Evolutionary conservation across 192 early-diverging fungal species (phyloP).

Genomic region (Mortierella claussenii): DNA sequence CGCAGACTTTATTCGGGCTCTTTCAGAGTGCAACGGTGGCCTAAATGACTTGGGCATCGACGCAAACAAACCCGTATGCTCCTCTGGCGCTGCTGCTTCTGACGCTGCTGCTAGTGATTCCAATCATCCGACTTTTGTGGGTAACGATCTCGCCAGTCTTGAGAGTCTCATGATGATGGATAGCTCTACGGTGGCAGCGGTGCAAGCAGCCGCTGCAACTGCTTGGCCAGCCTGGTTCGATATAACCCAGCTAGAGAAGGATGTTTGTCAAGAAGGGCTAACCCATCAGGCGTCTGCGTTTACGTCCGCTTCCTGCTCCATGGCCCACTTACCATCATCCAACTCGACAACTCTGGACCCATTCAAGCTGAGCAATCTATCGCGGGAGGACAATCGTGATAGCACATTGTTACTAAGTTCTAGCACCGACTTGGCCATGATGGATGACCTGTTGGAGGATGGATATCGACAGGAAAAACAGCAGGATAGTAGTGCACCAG

Average conservation of each 20-base stretch:
- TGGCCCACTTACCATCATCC: conserved; percentile 16
- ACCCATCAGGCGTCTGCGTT: conserved; percentile 12
- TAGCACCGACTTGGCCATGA: conserved; percentile 37
- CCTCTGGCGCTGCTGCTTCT: neutral
- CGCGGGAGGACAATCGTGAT: neutral
- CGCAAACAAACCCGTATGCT: neutral
- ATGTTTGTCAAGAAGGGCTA: conserved; percentile 27
- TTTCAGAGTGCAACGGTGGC: conserved; percentile 37
- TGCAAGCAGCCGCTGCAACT: conserved; percentile 34
- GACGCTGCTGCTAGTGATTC: neutral
- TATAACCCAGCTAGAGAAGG: conserved; percentile 39
- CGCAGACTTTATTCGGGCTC: conserved; percentile 37
- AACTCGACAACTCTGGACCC: conserved; percentile 18
- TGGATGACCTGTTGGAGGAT: conserved; percentile 14
- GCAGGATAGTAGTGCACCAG: no score
- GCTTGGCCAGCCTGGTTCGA: conserved; percentile 54
- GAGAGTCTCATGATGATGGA: conserved; percentile 50
- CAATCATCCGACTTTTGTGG: neutral
- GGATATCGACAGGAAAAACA: conserved; percentile 1
- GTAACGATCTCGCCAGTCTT: conserved; percentile 20
- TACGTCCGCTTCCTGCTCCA: conserved; percentile 31
- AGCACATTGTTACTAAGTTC: conserved; percentile 23
- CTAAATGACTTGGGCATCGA: conserved; percentile 14
- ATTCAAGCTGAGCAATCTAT: no score
- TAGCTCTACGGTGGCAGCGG: conserved; percentile 18